Evolutionary conservation across 345 rosid genomes (phyloP).

Genomic region (Eucalyptus marginata): DNA sequence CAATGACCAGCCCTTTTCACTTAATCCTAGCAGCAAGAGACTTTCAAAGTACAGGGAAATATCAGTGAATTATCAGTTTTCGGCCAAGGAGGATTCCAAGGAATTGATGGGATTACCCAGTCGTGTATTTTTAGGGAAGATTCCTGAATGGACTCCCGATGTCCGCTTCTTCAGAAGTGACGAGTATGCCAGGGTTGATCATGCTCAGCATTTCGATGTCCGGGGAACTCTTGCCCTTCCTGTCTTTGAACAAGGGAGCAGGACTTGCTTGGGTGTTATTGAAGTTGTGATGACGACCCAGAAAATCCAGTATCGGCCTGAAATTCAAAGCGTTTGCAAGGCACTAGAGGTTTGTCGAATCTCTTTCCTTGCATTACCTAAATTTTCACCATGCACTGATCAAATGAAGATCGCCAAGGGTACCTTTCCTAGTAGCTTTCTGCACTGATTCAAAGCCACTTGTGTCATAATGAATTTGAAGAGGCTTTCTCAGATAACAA

Average conservation of each 20-base stretch:
- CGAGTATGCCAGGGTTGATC: slow-evolving; percentile 62
- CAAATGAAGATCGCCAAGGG: neutral
- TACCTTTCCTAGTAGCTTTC: neutral
- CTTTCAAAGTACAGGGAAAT: slow-evolving; percentile 70
- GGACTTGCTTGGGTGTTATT: slow-evolving; percentile 79
- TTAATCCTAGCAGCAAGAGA: slow-evolving; percentile 38
- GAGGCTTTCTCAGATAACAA: neutral
- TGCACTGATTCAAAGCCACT: neutral
- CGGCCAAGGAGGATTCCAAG: slow-evolving; percentile 63
- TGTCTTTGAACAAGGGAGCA: slow-evolving; percentile 77
- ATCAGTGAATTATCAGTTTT: slow-evolving; percentile 61
- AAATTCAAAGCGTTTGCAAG: slow-evolving; percentile 75
- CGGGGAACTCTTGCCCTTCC: slow-evolving; percentile 91
- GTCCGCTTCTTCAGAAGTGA: slow-evolving; percentile 80
- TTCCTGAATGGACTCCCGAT: slow-evolving; percentile 98
- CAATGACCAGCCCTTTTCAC: slow-evolving; percentile 57
- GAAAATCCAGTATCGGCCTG: slow-evolving; percentile 50
- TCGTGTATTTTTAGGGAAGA: slow-evolving; percentile 69
- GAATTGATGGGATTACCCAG: slow-evolving; percentile 68
- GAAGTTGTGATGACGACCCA: slow-evolving; percentile 80
- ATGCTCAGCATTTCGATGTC: slow-evolving; percentile 68
- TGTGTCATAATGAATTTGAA: neutral
- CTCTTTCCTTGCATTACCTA: neutral
- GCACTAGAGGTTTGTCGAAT: slow-evolving; percentile 67
- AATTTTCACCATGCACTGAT: neutral